These are phyloP conservation scores for Melampsora abietis-canadensis DNA, from an alignment of 1,284 basidiomycete genomes.

Conservation along the genomic window DNA sequence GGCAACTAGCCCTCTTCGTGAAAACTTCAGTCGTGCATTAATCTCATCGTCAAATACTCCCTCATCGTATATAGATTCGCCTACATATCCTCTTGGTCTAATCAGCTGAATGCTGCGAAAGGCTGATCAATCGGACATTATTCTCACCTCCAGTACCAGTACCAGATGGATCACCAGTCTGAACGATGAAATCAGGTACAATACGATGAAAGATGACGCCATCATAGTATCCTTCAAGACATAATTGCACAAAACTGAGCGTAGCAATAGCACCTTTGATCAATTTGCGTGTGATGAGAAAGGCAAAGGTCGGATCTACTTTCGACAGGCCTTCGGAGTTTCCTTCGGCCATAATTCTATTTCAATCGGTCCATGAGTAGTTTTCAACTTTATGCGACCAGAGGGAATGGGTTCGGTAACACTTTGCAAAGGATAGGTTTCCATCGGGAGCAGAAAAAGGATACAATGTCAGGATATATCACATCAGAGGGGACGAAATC, in stretches of 20 bases:
- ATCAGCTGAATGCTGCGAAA: background rate
- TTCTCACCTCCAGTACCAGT: slow-evolving; percentile 73
- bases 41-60: slow-evolving; percentile 72
- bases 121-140: slow-evolving; percentile 51
- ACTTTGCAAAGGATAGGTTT: background rate
- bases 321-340: slow-evolving; percentile 86
- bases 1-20: slow-evolving; percentile 80
- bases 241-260: slow-evolving; percentile 47
- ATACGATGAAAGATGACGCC: slow-evolving; percentile 87
- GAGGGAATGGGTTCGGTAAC: slow-evolving; percentile 42
- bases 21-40: slow-evolving; percentile 77
- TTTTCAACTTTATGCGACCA: slow-evolving; percentile 24
- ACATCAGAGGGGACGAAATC: too few relatives aligned
- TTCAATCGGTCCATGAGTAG: slow-evolving; percentile 32
- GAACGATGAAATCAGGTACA: slow-evolving; percentile 82
- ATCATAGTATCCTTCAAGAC: slow-evolving; percentile 70
- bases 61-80: slow-evolving; percentile 51
- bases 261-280: slow-evolving; percentile 27
- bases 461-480: too few relatives aligned
- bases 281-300: background rate
- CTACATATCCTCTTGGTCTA: slow-evolving; percentile 1
- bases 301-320: slow-evolving; percentile 73
- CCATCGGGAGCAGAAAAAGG: too few relatives aligned
- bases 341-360: slow-evolving; percentile 59
- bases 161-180: slow-evolving; percentile 91